These are phyloP conservation scores for Clausena lansium DNA, from an alignment of 345 rosid species.

Conservation along the genomic window DNA sequence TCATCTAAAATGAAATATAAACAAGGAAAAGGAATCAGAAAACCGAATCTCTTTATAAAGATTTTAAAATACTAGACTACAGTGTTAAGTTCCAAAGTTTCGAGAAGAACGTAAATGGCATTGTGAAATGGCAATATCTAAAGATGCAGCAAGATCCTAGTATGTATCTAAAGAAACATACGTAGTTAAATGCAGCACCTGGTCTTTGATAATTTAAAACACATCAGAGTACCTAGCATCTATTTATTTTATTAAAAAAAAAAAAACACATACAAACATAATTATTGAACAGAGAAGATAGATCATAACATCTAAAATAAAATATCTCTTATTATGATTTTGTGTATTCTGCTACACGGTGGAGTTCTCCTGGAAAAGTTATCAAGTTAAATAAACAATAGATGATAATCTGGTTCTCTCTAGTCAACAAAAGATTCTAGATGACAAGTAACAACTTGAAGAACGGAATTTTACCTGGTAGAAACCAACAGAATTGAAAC, in stretches of 20 bases:
- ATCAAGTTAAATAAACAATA: background rate
- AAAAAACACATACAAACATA: background rate
- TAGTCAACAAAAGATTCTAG: background rate
- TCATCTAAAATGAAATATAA: conserved; percentile 61
- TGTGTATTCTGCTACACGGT: background rate
- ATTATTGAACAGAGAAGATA: background rate
- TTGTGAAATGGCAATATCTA: background rate
- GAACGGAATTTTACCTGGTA: conserved; percentile 70
- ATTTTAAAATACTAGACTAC: background rate
- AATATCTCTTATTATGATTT: background rate
- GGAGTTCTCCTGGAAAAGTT: background rate
- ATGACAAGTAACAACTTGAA: background rate
- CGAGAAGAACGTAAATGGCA: conserved; percentile 2
- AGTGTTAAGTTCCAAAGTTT: background rate
- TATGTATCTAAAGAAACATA: background rate
- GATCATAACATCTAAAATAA: background rate
- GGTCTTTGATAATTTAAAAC: background rate
- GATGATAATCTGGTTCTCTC: background rate
- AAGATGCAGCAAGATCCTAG: background rate
- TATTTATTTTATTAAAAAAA: background rate
- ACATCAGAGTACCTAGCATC: background rate
- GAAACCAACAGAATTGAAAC: conserved; percentile 98
- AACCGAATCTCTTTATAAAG: background rate
- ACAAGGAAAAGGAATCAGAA: conserved; percentile 22
- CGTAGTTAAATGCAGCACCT: background rate